Percentiles rank a stretch among this genome's conserved stretches.
Evolutionary conservation across 306 rosid species (phyloP).

Genomic region (Calophaca sinica): DNA sequence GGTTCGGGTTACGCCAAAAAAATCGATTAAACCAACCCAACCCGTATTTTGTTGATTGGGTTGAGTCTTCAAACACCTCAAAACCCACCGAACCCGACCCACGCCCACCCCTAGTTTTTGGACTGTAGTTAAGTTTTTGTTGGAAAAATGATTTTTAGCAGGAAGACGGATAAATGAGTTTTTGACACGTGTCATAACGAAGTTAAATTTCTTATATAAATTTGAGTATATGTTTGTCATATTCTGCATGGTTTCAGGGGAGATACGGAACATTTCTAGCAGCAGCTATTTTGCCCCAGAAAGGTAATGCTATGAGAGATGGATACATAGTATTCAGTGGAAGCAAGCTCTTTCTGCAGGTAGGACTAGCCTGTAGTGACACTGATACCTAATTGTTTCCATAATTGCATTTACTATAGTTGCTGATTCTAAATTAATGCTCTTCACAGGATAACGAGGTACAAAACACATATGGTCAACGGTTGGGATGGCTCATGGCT

Average conservation of each 20-base stretch:
- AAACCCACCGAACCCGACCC: too few species aligned
- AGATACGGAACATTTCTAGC: constrained; percentile 81
- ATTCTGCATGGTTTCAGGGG: constrained; percentile 52
- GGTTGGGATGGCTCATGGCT: constrained; percentile 96
- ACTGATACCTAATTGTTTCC: too few species aligned
- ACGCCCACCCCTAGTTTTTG: too few species aligned
- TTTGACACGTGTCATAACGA: too few species aligned
- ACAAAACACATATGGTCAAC: constrained; percentile 68
- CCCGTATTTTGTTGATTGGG: too few species aligned
- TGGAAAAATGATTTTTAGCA: too few species aligned
- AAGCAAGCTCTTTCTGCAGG: constrained; percentile 71
- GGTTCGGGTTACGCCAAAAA: too few species aligned
- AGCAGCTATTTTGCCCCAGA: constrained; percentile 58
- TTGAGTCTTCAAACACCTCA: too few species aligned
- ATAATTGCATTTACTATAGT: not conserved
- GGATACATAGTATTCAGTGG: constrained; percentile 57
- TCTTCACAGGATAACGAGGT: constrained; percentile 51
- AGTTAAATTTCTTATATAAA: too few species aligned
- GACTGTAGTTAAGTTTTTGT: too few species aligned
- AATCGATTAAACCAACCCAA: too few species aligned
- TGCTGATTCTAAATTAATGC: not conserved
- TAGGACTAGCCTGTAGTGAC: not conserved
- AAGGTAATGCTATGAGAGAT: constrained; percentile 59
- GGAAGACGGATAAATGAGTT: too few species aligned
- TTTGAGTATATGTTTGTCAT: not conserved